These are phyloP conservation scores for Diaporthe destruens DNA, from an alignment of 2,329 filamentous ascomycete species.

Conservation along the genomic window DNA sequence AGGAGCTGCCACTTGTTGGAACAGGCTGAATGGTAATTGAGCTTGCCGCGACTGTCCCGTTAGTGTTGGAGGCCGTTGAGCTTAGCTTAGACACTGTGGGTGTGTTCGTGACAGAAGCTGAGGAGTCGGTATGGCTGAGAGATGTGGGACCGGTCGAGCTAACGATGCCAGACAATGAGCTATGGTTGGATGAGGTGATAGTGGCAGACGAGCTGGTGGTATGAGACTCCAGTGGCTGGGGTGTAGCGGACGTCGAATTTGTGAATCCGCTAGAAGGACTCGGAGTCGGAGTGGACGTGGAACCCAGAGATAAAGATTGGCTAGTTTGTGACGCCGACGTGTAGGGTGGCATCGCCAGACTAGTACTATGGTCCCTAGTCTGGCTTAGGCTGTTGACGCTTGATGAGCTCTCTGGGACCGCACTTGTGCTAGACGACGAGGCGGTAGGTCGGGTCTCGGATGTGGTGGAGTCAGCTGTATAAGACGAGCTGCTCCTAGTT, in stretches of 20 bases:
- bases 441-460: not conserved
- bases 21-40: no score
- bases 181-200: not conserved
- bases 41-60: no score
- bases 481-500: not conserved
- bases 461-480: no score
- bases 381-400: not conserved
- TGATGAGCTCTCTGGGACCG: no score
- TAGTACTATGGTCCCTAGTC: no score
- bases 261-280: not conserved
- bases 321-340: not conserved
- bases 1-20: no score
- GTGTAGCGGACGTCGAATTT: not conserved
- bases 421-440: not conserved
- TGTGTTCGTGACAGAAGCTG: not conserved
- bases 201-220: not conserved
- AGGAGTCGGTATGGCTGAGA: not conserved
- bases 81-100: not conserved
- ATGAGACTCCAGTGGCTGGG: no score
- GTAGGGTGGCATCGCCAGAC: no score
- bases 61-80: no score
- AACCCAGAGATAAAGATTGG: not conserved
- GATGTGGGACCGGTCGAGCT: not conserved
- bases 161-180: not conserved
- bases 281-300: not conserved